Evolutionary conservation across 495 filamentous ascomycete species (phyloP).

Genomic region (Aspergillus sclerotioniger): DNA sequence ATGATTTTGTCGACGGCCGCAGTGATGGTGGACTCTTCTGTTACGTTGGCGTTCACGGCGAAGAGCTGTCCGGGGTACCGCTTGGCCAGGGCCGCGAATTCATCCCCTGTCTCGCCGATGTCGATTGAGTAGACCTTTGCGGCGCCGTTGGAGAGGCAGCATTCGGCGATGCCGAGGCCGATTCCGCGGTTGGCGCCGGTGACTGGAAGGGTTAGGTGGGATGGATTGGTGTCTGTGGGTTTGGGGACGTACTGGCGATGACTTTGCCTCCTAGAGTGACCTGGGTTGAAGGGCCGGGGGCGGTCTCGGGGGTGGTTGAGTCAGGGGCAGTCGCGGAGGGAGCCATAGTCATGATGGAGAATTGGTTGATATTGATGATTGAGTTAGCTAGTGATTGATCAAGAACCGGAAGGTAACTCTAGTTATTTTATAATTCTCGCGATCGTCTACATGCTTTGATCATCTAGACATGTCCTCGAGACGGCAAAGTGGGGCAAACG

Average conservation of each 20-base stretch:
- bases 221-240: background rate
- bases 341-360: background rate
- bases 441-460: too few relatives aligned
- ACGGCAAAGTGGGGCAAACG: background rate
- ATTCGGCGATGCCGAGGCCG: constrained; percentile 38
- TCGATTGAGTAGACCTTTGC: constrained; percentile 41
- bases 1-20: constrained; percentile 39
- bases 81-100: constrained; percentile 32
- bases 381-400: background rate
- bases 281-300: constrained; percentile 6
- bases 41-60: constrained; percentile 37
- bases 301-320: background rate
- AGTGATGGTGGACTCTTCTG: constrained; percentile 33
- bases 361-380: background rate
- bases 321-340: background rate
- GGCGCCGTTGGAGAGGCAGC: constrained; percentile 39
- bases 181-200: constrained; percentile 43
- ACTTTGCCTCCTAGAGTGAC: constrained; percentile 23
- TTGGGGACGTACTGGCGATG: constrained; percentile 24
- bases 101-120: constrained; percentile 37
- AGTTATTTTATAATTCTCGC: background rate
- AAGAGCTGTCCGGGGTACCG: constrained; percentile 30
- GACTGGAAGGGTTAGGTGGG: constrained; percentile 16
- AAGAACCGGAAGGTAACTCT: too few relatives aligned
- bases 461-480: too few relatives aligned